These are phyloP conservation scores for Pythium sp. DNA, from an alignment of 352 stramenopile genomes.

Conservation along the genomic window DNA sequence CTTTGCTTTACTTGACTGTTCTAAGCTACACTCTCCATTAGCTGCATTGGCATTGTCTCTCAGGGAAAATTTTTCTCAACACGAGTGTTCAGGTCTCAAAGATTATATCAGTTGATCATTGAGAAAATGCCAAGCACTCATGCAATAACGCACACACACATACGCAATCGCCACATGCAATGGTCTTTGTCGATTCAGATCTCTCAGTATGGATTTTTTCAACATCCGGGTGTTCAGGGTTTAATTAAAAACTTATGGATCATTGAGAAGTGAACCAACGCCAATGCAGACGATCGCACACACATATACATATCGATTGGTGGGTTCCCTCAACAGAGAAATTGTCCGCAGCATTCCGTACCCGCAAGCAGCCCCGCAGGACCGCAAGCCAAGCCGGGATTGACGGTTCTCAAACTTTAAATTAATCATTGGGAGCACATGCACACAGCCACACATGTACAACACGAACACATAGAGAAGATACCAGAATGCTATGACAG, in stretches of 20 bases:
- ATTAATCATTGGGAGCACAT: constrained; percentile 63
- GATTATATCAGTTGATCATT: constrained; percentile 88
- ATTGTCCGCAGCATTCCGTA: constrained; percentile 61
- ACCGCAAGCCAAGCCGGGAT: constrained; percentile 28
- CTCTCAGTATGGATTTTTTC: constrained; percentile 12
- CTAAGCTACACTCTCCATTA: no score
- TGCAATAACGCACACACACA: not conserved
- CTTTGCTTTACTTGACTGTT: not conserved
- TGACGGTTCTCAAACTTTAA: constrained; percentile 87
- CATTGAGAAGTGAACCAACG: constrained; percentile 9
- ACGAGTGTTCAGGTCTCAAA: constrained; percentile 77
- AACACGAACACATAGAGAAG: not conserved
- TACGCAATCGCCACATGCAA: not conserved
- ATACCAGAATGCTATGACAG: not conserved
- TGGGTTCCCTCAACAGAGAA: constrained; percentile 63
- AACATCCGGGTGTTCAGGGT: constrained; percentile 16
- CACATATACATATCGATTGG: not conserved
- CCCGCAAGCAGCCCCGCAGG: not conserved
- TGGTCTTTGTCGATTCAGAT: not conserved
- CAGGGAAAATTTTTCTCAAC: constrained; percentile 62
- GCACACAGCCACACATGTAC: constrained; percentile 11
- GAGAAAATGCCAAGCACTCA: constrained; percentile 24
- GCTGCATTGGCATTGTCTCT: constrained; percentile 45
- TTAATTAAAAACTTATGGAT: constrained; percentile 15
- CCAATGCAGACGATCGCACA: not conserved